Conservation (phyloP, 2,329 filamentous ascomycete genomes). For the Cercospora berteroae region DNA sequence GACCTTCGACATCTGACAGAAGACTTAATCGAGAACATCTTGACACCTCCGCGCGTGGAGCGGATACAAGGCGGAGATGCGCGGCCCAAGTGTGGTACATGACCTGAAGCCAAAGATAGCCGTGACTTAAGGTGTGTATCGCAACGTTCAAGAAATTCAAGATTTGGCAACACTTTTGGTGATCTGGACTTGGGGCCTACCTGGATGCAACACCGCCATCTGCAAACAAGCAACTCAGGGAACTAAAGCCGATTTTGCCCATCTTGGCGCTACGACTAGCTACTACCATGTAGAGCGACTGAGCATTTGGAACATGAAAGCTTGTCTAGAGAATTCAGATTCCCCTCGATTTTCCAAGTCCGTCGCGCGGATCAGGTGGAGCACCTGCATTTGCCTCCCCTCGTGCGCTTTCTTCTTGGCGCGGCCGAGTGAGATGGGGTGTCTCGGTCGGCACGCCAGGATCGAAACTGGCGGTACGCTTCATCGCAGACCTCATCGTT, state of each 20-base stretch:
- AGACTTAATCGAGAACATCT: background rate
- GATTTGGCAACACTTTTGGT: background rate
- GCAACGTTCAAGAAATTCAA: background rate
- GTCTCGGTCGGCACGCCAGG: conserved; percentile 8
- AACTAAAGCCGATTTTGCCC: background rate
- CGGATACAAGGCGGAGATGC: background rate
- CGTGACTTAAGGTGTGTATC: background rate
- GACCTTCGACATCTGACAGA: background rate
- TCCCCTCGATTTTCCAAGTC: background rate
- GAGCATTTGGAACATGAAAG: background rate
- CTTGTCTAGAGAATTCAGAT: background rate
- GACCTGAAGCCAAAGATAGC: background rate
- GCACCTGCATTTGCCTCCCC: conserved; percentile 21
- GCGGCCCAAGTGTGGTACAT: background rate
- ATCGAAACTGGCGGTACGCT: conserved; percentile 14
- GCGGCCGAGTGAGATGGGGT: conserved; percentile 15
- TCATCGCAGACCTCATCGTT: background rate
- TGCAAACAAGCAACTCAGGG: background rate
- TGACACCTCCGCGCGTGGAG: background rate
- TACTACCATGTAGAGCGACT: background rate
- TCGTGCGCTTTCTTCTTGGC: conserved; percentile 20
- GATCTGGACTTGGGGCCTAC: background rate
- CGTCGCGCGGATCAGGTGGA: conserved; percentile 9
- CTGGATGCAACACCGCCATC: background rate
- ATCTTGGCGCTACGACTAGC: background rate